Conservation (phyloP, 768 basidiomycete genomes). For the Xerocomellus amylosporus region DNA sequence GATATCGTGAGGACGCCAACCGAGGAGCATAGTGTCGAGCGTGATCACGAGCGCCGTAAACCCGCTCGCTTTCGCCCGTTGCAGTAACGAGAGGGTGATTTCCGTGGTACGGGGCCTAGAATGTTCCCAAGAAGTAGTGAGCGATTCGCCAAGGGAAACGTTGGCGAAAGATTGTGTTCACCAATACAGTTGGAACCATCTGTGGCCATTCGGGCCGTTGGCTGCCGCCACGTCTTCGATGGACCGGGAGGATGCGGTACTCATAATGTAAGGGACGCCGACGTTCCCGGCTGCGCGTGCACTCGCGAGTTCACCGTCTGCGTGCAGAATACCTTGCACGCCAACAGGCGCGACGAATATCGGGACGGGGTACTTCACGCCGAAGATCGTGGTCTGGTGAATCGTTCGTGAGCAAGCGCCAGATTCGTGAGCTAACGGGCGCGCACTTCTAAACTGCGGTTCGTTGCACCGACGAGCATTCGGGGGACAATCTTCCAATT, state of each 20-base stretch:
- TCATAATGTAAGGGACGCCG: conserved; percentile 69
- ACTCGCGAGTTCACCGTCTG: conserved; percentile 68
- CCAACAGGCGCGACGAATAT: conserved; percentile 73
- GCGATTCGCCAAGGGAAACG: not conserved
- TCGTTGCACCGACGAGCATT: conserved; percentile 64
- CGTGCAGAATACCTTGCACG: conserved; percentile 70
- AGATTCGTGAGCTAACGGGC: not conserved
- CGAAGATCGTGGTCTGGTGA: conserved; percentile 65
- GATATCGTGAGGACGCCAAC: conserved; percentile 78
- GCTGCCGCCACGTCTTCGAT: conserved; percentile 78
- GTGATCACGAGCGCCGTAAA: conserved; percentile 77
- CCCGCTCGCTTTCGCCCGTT: conserved; percentile 61
- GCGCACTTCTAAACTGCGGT: conserved; percentile 57
- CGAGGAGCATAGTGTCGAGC: conserved; percentile 68
- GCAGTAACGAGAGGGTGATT: conserved; percentile 60
- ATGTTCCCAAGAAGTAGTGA: not conserved
- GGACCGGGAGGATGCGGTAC: conserved; percentile 66
- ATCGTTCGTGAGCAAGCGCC: not conserved
- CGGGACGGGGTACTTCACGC: conserved; percentile 58
- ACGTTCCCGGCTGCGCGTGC: conserved; percentile 63
- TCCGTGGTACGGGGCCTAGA: conserved; percentile 61
- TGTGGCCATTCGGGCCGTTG: conserved; percentile 55
- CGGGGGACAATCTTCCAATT: conserved; percentile 77
- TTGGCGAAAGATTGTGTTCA: conserved; percentile 24
- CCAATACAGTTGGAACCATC: conserved; percentile 88